A percentile compares a stretch with the other conserved stretches of the same genome.
phyloP scores from a whole-genome alignment of 225 moss, liverwort and hornwort genomes.

The Polytrichum formosum region DNA sequence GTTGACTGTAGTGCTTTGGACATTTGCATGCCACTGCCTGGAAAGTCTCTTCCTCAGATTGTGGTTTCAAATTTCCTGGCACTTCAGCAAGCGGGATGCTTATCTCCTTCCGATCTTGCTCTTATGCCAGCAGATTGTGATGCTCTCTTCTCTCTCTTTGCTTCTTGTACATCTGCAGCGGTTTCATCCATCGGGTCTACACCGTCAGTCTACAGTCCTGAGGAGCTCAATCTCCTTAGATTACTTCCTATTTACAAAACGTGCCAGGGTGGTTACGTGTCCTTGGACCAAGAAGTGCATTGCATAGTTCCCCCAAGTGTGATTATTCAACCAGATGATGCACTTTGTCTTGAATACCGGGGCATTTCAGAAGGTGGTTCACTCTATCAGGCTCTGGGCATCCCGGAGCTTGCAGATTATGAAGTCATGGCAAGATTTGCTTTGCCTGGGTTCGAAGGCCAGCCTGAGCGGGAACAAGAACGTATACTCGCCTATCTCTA shows the following conservation, averaged over 20 bases:
- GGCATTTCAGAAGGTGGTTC: conserved; percentile 54
- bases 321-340: conserved; percentile 80
- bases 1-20: conserved; percentile 60
- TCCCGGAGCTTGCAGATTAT: conserved; percentile 69
- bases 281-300: conserved; percentile 62
- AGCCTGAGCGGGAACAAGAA: conserved; percentile 61
- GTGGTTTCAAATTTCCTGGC: conserved; percentile 65
- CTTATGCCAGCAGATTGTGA: conserved; percentile 71
- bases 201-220: conserved; percentile 39
- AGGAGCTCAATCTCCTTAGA: conserved; percentile 63
- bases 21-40: conserved; percentile 46
- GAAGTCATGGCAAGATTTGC: conserved; percentile 83
- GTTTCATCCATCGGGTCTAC: conserved; percentile 1
- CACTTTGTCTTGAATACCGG: conserved; percentile 63
- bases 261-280: conserved; percentile 53
- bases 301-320: conserved; percentile 66
- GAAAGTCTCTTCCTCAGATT: conserved; percentile 56
- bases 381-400: conserved; percentile 60
- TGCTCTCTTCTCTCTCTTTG: conserved; percentile 69
- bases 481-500: conserved; percentile 55
- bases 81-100: conserved; percentile 61
- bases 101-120: conserved; percentile 43
- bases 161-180: conserved; percentile 33
- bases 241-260: conserved; percentile 77
- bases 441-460: conserved; percentile 58